A percentile compares a stretch with the other conserved stretches of the same genome.
Conservation (phyloP, 441 rosid genomes). For the Gossypium gossypioides region DNA sequence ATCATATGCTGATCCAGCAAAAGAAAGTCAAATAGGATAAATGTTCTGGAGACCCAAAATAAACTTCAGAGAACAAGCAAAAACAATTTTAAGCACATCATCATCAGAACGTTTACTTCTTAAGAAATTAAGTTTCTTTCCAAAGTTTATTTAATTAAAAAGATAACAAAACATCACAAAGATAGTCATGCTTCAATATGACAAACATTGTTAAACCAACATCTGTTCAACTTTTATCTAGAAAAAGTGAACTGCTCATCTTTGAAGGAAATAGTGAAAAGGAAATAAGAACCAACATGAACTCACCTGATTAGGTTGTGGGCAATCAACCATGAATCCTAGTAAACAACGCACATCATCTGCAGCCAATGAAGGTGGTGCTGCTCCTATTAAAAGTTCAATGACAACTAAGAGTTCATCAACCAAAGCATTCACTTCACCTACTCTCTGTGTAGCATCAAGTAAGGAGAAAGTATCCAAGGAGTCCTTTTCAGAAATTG, state of each 20-base stretch:
- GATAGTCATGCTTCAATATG: neutral
- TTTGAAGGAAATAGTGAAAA: constrained; percentile 1
- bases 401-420: constrained; percentile 95
- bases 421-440: constrained; percentile 93
- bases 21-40: neutral
- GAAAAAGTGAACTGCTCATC: neutral
- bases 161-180: neutral
- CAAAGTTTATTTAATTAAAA: constrained; percentile 5
- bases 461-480: constrained; percentile 52
- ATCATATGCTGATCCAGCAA: constrained; percentile 6
- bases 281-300: neutral
- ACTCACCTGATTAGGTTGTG: constrained; percentile 91
- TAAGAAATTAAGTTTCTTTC: neutral
- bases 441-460: constrained; percentile 59
- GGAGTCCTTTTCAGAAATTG: constrained; percentile 70
- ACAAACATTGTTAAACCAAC: neutral
- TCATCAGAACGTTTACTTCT: neutral
- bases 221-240: neutral
- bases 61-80: neutral
- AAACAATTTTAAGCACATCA: neutral
- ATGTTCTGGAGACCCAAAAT: neutral
- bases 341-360: constrained; percentile 78
- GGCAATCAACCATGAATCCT: constrained; percentile 92
- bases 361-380: constrained; percentile 63
- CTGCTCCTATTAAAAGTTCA: constrained; percentile 92